Evolutionary conservation across 305 asterid genomes (phyloP), one percentile per base, ranked within the genome.

Genomic region (Striga hermonthica): DNA sequence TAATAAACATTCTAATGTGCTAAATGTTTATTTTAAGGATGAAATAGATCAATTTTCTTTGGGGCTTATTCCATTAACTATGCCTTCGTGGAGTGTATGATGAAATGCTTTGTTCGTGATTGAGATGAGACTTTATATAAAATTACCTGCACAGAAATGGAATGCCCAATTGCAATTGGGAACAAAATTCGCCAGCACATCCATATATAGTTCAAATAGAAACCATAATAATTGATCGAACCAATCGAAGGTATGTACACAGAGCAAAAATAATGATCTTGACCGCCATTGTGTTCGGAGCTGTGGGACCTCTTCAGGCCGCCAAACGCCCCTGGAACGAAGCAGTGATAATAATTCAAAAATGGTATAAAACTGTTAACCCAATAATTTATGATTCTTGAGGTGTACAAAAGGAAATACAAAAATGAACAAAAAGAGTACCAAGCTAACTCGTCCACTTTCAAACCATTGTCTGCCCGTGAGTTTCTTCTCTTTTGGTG

Each of bases 381-480:
- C n/a, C n/a, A n/a, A n/a, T n/a, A n/a, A n/a, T n/a, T n/a, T n/a
- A n/a, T n/a, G n/a, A n/a, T n/a, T n/a, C n/a, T n/a, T n/a, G n/a
- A n/a, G n/a, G n/a, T n/a, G n/a, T 55, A 16, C 12, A 61, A 13
- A 66, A 72, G n/a, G n/a, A n/a, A n/a, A n/a, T n/a, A n/a, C n/a
- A n/a, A n/a, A n/a, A n/a, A n/a, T n/a, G n/a, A n/a, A n/a, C n/a
- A n/a, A 75, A 12, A 12, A 71, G 16, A 4, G 28, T 85, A 87
- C 95, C 88, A 71, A 44, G 35, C 86, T 8, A 69, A 84, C 86
- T 68, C 95, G 82, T 84, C 90, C 98, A 78, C 88, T 92, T 80
- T 89, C 98, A 78, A 93, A 94, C 95, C 95, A 94, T 75, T 84
- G 97, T 63, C 97, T 80, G 74, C 99, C 99, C 4, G 94, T 15